Evolutionary conservation across 768 basidiomycete genomes (phyloP), one percentile per base, ranked within the genome.

Genomic region (Lentinula sp.): DNA sequence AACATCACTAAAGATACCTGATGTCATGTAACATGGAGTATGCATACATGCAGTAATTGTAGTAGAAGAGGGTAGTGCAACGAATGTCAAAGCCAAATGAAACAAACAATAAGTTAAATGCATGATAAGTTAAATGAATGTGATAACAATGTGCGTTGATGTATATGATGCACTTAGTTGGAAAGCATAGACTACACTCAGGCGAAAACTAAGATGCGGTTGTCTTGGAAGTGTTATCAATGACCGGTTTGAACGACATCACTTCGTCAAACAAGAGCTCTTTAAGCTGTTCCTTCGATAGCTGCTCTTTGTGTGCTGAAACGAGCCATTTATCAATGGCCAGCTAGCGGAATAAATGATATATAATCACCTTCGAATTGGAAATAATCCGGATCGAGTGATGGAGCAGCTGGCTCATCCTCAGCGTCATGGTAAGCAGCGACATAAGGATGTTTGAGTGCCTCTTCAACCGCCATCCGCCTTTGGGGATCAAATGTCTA

Each of bases 401-500:
- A 86, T 42, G 85, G 79, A n/a, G 89, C 87, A 33, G 77, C 77
- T 1, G 95, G 95, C 69, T 97, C 95, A 70, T 97, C 95, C 59
- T 91, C 88, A 2, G 93, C 88, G 69, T 94, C 93, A 66, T 93
- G 91, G 39, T 92, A 92, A 60, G 91, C 85, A 46, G 85, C 77
- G 56, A 92, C 81, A 69, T 93, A 93, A 2, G 93, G 91, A 68
- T 95, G 92, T 54, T 82, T 80, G 33, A 96, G 79, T 13, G 91
- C 91, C 68, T 93, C 82, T 66, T 91, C 88, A 18, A 93, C 90
- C 2, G 88, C 87, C 75, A 90, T 78, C 49, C 93, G 83, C 72
- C 90, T 93, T 75, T 87, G 90, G 2, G 92, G 91, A 69, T 93
- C 92, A 70, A 95, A 96, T 1, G 93, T 93, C 85, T 85, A 63